These are phyloP conservation scores for Acer campestre DNA, from an alignment of 345 rosid species.

Conservation along the genomic window DNA sequence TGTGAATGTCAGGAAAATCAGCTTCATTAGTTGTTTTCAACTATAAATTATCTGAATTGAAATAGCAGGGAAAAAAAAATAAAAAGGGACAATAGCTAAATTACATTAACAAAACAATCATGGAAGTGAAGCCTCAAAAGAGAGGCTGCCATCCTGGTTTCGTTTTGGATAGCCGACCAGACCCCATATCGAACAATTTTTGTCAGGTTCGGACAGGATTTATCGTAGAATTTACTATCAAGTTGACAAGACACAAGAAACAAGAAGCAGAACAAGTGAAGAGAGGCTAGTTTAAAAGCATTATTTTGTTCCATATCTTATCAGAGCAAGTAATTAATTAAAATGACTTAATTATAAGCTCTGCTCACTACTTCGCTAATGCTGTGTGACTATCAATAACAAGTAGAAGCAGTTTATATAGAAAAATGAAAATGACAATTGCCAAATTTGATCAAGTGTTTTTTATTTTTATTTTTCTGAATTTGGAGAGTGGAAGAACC, in stretches of 20 bases:
- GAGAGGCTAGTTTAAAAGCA: conserved; percentile 19
- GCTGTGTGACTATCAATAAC: conserved; percentile 7
- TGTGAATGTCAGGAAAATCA: neutral
- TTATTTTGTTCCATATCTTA: conserved; percentile 35
- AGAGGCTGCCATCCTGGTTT: conserved; percentile 71
- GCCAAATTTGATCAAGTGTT: neutral
- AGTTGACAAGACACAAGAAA: conserved; percentile 53
- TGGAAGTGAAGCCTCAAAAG: conserved; percentile 71
- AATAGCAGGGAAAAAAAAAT: too few relatives aligned
- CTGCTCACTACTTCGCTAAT: neutral
- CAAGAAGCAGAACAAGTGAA: conserved; percentile 31
- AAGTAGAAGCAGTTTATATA: conserved; percentile 38
- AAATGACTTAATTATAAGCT: neutral
- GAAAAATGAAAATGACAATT: neutral
- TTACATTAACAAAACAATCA: conserved; percentile 70
- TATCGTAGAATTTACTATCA: conserved; percentile 51
- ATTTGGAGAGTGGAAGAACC: conserved; percentile 33
- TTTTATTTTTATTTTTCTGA: neutral
- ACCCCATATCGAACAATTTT: conserved; percentile 49
- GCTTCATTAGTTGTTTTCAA: neutral
- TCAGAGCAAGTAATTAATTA: neutral
- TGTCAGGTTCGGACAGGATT: conserved; percentile 47
- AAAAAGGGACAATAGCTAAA: neutral
- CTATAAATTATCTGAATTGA: too few relatives aligned
- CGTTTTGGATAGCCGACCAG: conserved; percentile 56